Conservation (phyloP, 495 filamentous ascomycete species). For the Neurospora pannonica region DNA sequence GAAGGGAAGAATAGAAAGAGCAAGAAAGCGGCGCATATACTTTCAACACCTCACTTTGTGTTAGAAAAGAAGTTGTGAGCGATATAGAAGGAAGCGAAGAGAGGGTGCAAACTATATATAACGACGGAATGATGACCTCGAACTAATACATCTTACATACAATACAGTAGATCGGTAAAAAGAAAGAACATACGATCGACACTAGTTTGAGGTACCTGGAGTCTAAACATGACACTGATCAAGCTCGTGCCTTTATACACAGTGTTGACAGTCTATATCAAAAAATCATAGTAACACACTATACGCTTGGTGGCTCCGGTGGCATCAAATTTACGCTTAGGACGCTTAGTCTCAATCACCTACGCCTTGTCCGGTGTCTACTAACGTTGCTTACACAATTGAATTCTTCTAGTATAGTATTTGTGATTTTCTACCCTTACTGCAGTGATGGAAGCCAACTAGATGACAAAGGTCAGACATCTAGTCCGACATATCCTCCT, state of each 20-base stretch:
- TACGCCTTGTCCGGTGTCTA: background rate
- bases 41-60: background rate
- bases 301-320: too few relatives aligned
- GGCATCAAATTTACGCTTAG: background rate
- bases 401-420: background rate
- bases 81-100: background rate
- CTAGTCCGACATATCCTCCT: background rate
- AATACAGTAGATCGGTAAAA: background rate
- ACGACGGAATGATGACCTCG: background rate
- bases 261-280: background rate
- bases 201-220: background rate
- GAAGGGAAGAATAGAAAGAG: background rate
- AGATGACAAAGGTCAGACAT: background rate
- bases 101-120: background rate
- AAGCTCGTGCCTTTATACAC: rapidly evolving
- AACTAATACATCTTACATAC: background rate
- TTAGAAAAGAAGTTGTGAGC: background rate
- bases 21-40: background rate
- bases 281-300: background rate
- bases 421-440: background rate
- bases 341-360: background rate
- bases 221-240: background rate
- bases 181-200: background rate
- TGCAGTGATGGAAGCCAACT: background rate
- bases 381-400: background rate